Conservation (phyloP, 768 basidiomycete species). For the Boletus patriciae region DNA sequence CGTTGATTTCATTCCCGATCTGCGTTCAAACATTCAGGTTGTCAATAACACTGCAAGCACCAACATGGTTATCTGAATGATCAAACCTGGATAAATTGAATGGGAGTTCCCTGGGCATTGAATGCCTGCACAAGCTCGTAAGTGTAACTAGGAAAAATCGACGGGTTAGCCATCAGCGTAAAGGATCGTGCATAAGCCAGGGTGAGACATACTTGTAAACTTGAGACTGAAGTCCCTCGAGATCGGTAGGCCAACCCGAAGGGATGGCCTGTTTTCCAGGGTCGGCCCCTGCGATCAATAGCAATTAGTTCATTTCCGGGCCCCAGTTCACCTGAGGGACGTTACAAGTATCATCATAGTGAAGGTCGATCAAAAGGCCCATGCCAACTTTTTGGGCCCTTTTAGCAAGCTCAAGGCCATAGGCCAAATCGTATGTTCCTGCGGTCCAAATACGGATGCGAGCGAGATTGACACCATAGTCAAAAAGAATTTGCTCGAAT, state of each 20-base stretch:
- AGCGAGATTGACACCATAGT: constrained; percentile 15
- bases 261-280: constrained; percentile 10
- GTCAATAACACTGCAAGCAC: not conserved
- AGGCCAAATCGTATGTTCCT: constrained; percentile 10
- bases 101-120: constrained; percentile 7
- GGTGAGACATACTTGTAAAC: constrained; percentile 5
- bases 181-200: too few relatives aligned
- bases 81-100: constrained; percentile 13
- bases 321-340: not conserved
- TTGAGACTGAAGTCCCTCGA: constrained; percentile 4
- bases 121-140: constrained; percentile 5
- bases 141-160: constrained; percentile 4
- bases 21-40: not conserved
- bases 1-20: constrained; percentile 16
- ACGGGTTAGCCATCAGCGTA: not conserved
- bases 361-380: constrained; percentile 11
- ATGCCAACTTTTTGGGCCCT: constrained; percentile 14
- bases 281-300: constrained; percentile 6
- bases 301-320: not conserved
- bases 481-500: constrained; percentile 8
- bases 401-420: constrained; percentile 12
- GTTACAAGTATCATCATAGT: constrained; percentile 14
- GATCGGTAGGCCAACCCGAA: constrained; percentile 13
- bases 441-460: constrained; percentile 14
- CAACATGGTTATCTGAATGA: not conserved